phyloP scores from a whole-genome alignment of 192 early-diverging fungal genomes.

The Lobosporangium transversale region DNA sequence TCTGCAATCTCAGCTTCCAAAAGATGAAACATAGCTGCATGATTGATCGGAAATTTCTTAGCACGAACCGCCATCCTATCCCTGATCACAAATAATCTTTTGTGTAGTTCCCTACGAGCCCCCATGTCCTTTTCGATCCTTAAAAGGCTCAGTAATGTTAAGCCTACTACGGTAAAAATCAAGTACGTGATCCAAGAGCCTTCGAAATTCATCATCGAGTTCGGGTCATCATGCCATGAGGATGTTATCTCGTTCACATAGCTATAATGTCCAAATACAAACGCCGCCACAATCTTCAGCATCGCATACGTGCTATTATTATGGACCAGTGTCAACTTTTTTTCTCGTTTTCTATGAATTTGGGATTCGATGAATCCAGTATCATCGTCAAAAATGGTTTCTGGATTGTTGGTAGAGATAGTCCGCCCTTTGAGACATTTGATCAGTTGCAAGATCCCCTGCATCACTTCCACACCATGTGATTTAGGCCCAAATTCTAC shows the following conservation, averaged over 20 bases:
- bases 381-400: slow-evolving; percentile 51
- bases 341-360: slow-evolving; percentile 8
- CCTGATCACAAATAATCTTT: slow-evolving; percentile 10
- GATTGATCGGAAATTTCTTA: slow-evolving; percentile 32
- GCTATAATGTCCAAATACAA: slow-evolving; percentile 38
- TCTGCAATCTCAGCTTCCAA: slow-evolving; percentile 49
- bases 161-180: slow-evolving; percentile 36
- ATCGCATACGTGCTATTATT: slow-evolving; percentile 39
- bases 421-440: slow-evolving; percentile 43
- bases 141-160: slow-evolving; percentile 24
- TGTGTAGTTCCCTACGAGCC: not conserved
- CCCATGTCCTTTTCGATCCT: slow-evolving; percentile 24
- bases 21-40: slow-evolving; percentile 47
- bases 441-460: slow-evolving; percentile 38
- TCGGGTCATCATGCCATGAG: slow-evolving; percentile 39
- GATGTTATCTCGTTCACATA: slow-evolving; percentile 28
- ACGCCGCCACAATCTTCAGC: slow-evolving; percentile 46
- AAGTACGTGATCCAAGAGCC: slow-evolving; percentile 30
- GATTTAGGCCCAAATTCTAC: slow-evolving; percentile 48
- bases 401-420: slow-evolving; percentile 23
- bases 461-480: slow-evolving; percentile 43
- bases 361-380: slow-evolving; percentile 33
- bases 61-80: slow-evolving; percentile 32
- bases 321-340: slow-evolving; percentile 21
- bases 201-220: slow-evolving; percentile 49